Percentiles rank a stretch among this genome's conserved stretches.
Evolutionary conservation across 2,329 filamentous ascomycete species (phyloP).

Genomic region (Sporothrix dimorphospora): DNA sequence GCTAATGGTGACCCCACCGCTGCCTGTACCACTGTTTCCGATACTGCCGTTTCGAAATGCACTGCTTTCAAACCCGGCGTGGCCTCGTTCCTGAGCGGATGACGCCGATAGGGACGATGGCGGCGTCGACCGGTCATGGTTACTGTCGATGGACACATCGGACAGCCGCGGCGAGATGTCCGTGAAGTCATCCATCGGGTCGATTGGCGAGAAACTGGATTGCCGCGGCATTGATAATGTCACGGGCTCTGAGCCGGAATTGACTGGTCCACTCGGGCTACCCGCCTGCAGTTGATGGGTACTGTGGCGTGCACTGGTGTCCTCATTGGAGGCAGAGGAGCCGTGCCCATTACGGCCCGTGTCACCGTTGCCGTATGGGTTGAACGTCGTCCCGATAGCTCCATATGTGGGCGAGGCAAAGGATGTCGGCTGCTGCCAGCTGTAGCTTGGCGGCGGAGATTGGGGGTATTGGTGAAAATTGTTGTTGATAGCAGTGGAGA

Average conservation of each 20-base stretch:
- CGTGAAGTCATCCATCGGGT: constrained; percentile 60
- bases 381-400: constrained; percentile 29
- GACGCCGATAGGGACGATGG: constrained; percentile 30
- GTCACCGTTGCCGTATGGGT: constrained; percentile 38
- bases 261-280: not conserved
- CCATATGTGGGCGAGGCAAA: constrained; percentile 33
- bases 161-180: constrained; percentile 59
- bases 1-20: not conserved
- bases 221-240: constrained; percentile 37
- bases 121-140: constrained; percentile 45
- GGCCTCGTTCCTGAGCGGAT: not conserved
- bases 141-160: constrained; percentile 63
- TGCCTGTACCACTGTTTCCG: constrained; percentile 39
- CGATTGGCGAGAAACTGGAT: constrained; percentile 58
- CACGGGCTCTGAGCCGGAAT: not conserved
- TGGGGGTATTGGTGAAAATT: constrained; percentile 28
- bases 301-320: not conserved
- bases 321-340: not conserved
- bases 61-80: not conserved
- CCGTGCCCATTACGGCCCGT: constrained; percentile 34
- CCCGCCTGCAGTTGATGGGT: not conserved
- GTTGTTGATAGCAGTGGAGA: constrained; percentile 40
- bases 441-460: constrained; percentile 30
- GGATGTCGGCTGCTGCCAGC: constrained; percentile 35
- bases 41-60: not conserved